phyloP scores from a whole-genome alignment of 345 rosid genomes.

The Linum lewisii region DNA sequence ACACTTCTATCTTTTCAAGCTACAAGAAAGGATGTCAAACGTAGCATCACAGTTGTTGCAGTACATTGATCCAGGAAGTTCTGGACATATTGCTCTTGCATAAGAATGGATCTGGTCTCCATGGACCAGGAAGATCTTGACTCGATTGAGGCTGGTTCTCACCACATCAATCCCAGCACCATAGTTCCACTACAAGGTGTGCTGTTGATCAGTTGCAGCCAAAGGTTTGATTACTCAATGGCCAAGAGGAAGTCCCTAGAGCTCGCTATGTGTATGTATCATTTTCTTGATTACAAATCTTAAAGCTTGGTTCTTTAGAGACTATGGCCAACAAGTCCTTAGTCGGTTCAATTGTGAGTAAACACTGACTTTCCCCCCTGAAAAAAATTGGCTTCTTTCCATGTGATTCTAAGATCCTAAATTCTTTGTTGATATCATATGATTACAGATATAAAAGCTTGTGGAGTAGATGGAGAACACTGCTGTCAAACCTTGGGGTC shows the following conservation, averaged over 20 bases:
- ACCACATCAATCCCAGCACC: slow-evolving; percentile 20
- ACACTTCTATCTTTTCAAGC: not conserved
- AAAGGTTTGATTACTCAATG: slow-evolving; percentile 20
- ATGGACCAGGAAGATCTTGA: not conserved
- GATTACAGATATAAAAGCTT: slow-evolving; percentile 52
- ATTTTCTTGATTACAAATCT: slow-evolving; percentile 62
- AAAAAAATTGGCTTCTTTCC: not conserved
- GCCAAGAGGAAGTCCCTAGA: slow-evolving; percentile 42
- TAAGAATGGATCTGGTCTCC: slow-evolving; percentile 19
- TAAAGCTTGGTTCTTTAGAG: slow-evolving; percentile 77
- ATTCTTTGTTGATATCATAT: not conserved
- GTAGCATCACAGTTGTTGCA: no score
- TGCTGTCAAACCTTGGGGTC: slow-evolving; percentile 68
- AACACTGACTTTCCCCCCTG: slow-evolving; percentile 9
- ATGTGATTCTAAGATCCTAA: not conserved
- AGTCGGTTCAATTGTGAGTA: slow-evolving; percentile 44
- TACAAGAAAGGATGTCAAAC: not conserved
- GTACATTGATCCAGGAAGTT: no score
- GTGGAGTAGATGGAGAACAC: slow-evolving; percentile 48
- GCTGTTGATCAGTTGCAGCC: slow-evolving; percentile 16
- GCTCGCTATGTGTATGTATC: slow-evolving; percentile 66
- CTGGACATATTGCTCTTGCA: no score
- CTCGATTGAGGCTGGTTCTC: slow-evolving; percentile 11
- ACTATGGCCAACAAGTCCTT: slow-evolving; percentile 55
- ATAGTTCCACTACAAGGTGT: slow-evolving; percentile 16